Evolutionary conservation across 495 filamentous ascomycete genomes (phyloP).

Genomic region (Penicillium alfredii): DNA sequence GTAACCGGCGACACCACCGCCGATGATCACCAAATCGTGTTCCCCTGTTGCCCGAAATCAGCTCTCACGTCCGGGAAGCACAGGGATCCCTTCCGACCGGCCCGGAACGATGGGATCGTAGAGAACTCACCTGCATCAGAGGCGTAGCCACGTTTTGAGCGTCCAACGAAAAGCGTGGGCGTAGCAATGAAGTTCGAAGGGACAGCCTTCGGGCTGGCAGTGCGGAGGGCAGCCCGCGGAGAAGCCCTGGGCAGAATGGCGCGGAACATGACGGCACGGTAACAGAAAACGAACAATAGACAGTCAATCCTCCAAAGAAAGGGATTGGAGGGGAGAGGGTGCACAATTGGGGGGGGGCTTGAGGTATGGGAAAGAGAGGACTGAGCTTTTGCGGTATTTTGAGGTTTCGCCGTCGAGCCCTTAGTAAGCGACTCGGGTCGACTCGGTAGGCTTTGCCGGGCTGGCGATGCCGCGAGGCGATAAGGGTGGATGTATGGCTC

Average conservation of each 20-base stretch:
- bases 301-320: constrained; percentile 27
- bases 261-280: constrained; percentile 58
- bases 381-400: constrained; percentile 28
- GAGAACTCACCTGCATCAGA: constrained; percentile 64
- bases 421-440: constrained; percentile 24
- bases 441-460: constrained; percentile 20
- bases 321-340: constrained; percentile 23
- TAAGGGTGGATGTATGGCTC: background rate
- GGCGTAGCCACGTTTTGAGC: constrained; percentile 67
- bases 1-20: constrained; percentile 97
- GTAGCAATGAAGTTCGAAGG: constrained; percentile 53
- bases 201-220: constrained; percentile 36
- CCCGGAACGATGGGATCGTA: background rate
- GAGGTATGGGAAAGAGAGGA: constrained; percentile 30
- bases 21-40: constrained; percentile 89
- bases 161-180: constrained; percentile 49
- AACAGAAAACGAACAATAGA: constrained; percentile 20
- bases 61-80: constrained; percentile 19
- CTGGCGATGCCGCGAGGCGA: constrained; percentile 6
- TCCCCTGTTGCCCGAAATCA: constrained; percentile 55
- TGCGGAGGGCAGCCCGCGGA: constrained; percentile 58
- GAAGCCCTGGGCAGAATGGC: constrained; percentile 62
- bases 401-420: constrained; percentile 15
- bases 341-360: constrained; percentile 22
- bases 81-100: constrained; percentile 2